A percentile compares a stretch with the other conserved stretches of the same genome.
Evolutionary conservation across 192 early-diverging fungal species (phyloP).

Genomic region (Funneliformis geosporum): DNA sequence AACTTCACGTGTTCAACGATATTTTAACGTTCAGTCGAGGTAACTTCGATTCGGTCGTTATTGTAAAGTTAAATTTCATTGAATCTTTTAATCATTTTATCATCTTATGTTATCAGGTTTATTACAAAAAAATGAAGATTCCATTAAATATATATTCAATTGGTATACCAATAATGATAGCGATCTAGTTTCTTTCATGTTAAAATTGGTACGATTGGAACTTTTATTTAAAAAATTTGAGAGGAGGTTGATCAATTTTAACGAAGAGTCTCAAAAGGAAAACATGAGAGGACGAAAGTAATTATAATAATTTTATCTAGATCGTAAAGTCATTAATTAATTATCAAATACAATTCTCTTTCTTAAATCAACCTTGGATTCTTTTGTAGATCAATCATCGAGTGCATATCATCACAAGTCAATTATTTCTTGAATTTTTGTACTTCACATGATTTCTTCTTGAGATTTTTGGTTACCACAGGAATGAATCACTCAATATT

Average conservation of each 20-base stretch:
- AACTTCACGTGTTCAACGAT: not conserved
- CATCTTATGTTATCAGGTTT: not conserved
- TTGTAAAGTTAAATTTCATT: not conserved
- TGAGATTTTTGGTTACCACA: slow-evolving; percentile 28
- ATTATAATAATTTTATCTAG: not conserved
- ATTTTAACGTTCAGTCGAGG: slow-evolving; percentile 15
- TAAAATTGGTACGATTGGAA: slow-evolving; percentile 16
- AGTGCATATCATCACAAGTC: not conserved
- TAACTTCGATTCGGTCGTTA: not conserved
- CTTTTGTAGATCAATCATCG: not conserved
- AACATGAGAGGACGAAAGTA: not conserved
- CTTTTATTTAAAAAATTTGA: not conserved
- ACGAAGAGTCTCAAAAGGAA: not conserved
- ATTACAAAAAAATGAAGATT: not conserved
- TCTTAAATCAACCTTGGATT: not conserved
- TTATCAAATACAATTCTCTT: not conserved
- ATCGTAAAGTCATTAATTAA: not conserved
- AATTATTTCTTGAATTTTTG: not conserved
- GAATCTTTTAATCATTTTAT: not conserved
- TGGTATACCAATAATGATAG: slow-evolving; percentile 35
- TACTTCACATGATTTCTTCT: slow-evolving; percentile 34
- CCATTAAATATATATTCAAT: slow-evolving; percentile 17
- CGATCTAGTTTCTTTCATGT: slow-evolving; percentile 26
- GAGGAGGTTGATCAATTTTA: not conserved
- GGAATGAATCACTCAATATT: slow-evolving; percentile 33